phyloP scores from a whole-genome alignment of 805 yeast species.

The Ogataea siamensis region DNA sequence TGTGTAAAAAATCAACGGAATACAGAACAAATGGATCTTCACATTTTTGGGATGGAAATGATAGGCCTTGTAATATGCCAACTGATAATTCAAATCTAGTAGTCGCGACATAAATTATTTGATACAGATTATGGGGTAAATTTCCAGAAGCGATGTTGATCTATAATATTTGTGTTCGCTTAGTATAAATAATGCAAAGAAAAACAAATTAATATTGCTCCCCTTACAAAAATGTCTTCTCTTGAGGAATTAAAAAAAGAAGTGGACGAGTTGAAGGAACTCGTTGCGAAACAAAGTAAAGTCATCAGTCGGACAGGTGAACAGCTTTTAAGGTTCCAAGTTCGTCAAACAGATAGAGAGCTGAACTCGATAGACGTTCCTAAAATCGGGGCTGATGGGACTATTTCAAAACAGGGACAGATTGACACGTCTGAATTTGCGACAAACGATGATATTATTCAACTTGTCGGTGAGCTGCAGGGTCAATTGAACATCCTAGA shows the following conservation, averaged over 20 bases:
- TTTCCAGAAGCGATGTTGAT: not conserved
- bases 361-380: slow-evolving; percentile 27
- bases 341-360: slow-evolving; percentile 45
- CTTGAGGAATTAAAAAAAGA: slow-evolving; percentile 38
- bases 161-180: too few species aligned
- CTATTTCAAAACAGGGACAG: slow-evolving; percentile 2
- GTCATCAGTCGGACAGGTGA: slow-evolving; percentile 77
- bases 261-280: slow-evolving; percentile 48
- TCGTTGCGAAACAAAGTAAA: slow-evolving; percentile 63
- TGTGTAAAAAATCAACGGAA: slow-evolving; percentile 71
- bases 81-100: slow-evolving; percentile 44
- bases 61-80: slow-evolving; percentile 55
- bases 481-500: slow-evolving; percentile 80
- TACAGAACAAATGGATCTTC: slow-evolving; percentile 70
- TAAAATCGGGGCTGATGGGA: slow-evolving; percentile 21
- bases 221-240: slow-evolving; percentile 34
- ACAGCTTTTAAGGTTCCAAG: slow-evolving; percentile 68
- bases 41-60: slow-evolving; percentile 51
- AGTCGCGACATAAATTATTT: slow-evolving; percentile 23
- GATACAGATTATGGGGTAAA: too few species aligned
- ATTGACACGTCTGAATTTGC: slow-evolving; percentile 57
- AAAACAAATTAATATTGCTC: not conserved
- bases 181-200: too few species aligned
- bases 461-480: slow-evolving; percentile 85
- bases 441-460: slow-evolving; percentile 81